These are phyloP conservation scores for Boletellus dicymbophilus DNA, from an alignment of 1,284 basidiomycete species.

Conservation along the genomic window DNA sequence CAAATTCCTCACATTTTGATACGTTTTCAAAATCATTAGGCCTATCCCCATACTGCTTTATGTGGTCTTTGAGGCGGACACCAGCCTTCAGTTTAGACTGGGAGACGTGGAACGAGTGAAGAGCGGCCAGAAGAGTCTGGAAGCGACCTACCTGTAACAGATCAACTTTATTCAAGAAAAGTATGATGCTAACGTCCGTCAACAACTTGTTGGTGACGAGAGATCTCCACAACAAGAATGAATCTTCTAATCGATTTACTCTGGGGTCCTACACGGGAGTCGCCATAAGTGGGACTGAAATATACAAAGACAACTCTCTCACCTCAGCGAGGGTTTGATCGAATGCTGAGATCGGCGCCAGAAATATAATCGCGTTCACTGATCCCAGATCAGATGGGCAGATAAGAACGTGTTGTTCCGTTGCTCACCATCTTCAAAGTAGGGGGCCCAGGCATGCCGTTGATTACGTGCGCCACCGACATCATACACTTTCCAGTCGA, in stretches of 20 bases:
- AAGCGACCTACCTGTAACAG: constrained; percentile 54
- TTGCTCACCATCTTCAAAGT: constrained; percentile 73
- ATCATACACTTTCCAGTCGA: constrained; percentile 79
- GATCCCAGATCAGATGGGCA: constrained; percentile 9
- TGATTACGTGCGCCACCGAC: constrained; percentile 78
- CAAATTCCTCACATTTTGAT: constrained; percentile 70
- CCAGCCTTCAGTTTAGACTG: constrained; percentile 75
- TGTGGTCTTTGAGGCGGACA: constrained; percentile 65
- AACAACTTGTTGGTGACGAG: constrained; percentile 72
- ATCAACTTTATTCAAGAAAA: constrained; percentile 81
- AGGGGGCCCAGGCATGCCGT: constrained; percentile 80
- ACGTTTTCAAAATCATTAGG: constrained; percentile 76
- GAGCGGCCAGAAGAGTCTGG: neutral
- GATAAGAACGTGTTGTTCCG: neutral
- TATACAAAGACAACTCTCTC: neutral
- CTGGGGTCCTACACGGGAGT: constrained; percentile 51
- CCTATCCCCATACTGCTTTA: constrained; percentile 66
- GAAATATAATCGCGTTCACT: constrained; percentile 85
- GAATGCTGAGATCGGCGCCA: constrained; percentile 81
- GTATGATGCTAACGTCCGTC: constrained; percentile 66
- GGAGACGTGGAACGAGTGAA: neutral
- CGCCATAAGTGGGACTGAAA: constrained; percentile 2
- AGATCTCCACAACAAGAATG: constrained; percentile 66
- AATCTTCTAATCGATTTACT: constrained; percentile 77
- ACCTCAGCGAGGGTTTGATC: constrained; percentile 80